A percentile compares a stretch with the other conserved stretches of the same genome.
Conservation (phyloP, 768 basidiomycete species). For the Lentinula edodes region DNA sequence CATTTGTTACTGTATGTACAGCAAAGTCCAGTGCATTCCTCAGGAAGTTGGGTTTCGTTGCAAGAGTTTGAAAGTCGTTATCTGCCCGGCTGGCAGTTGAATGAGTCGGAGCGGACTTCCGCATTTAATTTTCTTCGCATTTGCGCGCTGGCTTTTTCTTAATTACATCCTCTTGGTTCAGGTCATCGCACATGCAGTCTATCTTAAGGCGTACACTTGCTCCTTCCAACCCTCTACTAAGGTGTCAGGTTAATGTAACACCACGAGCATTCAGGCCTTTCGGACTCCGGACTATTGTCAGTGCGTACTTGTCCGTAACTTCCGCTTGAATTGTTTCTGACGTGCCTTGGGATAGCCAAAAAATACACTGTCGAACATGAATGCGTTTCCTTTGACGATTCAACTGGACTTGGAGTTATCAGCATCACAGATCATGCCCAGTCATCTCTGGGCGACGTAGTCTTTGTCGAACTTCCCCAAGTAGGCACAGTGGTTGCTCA, state of each 20-base stretch:
- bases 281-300: slow-evolving; percentile 47
- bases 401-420: slow-evolving; percentile 71
- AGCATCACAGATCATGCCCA: slow-evolving; percentile 93
- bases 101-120: neutral
- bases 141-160: neutral
- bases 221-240: slow-evolving; percentile 10
- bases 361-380: slow-evolving; percentile 89
- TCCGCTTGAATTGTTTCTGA: neutral
- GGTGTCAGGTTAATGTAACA: neutral
- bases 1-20: neutral
- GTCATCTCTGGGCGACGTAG: slow-evolving; percentile 88
- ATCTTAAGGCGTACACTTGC: slow-evolving; percentile 19
- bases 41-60: too few relatives aligned
- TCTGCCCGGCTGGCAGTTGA: neutral
- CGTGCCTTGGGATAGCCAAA: slow-evolving; percentile 42
- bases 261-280: slow-evolving; percentile 13
- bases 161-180: neutral
- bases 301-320: slow-evolving; percentile 34
- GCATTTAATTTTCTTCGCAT: neutral
- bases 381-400: slow-evolving; percentile 71
- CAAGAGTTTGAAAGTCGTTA: too few relatives aligned
- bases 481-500: slow-evolving; percentile 56
- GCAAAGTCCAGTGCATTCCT: neutral
- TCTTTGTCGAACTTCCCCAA: slow-evolving; percentile 87
- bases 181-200: slow-evolving; percentile 30